phyloP scores from a whole-genome alignment of 2,329 filamentous ascomycete species.

The Hypomyces rosellus region DNA sequence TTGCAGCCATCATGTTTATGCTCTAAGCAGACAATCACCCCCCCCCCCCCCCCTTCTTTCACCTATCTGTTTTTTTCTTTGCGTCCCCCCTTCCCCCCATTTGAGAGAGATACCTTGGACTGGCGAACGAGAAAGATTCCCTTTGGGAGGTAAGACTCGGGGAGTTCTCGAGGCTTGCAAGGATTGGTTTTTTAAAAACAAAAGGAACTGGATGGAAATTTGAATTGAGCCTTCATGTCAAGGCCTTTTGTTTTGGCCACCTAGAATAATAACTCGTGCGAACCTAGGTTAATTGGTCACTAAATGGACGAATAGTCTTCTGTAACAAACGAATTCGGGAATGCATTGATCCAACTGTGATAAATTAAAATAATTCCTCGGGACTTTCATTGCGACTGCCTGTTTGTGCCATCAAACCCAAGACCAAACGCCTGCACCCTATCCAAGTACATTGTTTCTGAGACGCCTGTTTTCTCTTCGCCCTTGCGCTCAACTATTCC shows the following conservation, averaged over 20 bases:
- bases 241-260: background rate
- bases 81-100: background rate
- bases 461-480: slow-evolving; percentile 1
- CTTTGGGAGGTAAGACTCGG: background rate
- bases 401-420: background rate
- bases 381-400: background rate
- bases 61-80: background rate
- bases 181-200: background rate
- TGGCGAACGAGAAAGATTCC: background rate
- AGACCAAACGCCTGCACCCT: slow-evolving; percentile 8
- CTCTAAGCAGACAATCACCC: slow-evolving; percentile 19
- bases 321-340: background rate
- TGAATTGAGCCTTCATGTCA: background rate
- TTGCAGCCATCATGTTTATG: slow-evolving; percentile 27
- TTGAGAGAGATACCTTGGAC: background rate
- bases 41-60: background rate
- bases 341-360: too few relatives aligned
- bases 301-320: background rate
- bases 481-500: background rate
- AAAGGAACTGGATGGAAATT: slow-evolving; percentile 4
- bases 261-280: background rate
- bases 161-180: background rate
- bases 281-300: background rate
- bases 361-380: too few relatives aligned
- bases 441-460: background rate